Conservation (phyloP, 164 flowering plant genomes). For the Macadamia integrifolia region DNA sequence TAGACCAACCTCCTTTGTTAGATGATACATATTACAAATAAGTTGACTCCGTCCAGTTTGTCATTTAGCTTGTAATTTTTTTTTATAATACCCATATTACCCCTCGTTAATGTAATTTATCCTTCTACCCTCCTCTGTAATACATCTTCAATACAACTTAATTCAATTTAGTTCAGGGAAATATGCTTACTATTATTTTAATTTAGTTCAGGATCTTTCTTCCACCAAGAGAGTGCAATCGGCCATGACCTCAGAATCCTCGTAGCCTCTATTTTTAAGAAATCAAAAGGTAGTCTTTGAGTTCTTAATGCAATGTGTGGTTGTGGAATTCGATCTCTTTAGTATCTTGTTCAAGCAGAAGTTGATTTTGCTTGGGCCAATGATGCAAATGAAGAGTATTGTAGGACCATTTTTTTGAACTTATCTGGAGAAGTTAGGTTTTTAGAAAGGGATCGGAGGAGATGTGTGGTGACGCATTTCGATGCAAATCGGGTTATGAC, state of each 20-base stretch:
- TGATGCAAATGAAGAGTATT: conserved; percentile 57
- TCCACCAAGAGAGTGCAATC: conserved; percentile 77
- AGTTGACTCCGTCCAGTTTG: too few species aligned
- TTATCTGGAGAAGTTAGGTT: conserved; percentile 25
- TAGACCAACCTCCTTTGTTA: too few species aligned
- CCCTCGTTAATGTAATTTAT: too few species aligned
- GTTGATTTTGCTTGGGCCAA: conserved; percentile 88
- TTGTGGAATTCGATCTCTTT: conserved; percentile 77
- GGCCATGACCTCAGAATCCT: conserved; percentile 89
- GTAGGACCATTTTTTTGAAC: conserved; percentile 43
- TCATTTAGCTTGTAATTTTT: too few species aligned
- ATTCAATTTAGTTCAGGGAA: too few species aligned
- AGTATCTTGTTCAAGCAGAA: conserved; percentile 66
- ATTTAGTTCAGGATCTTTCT: conserved; percentile 40
- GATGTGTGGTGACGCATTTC: conserved; percentile 58
- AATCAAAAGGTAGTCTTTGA: conserved; percentile 36
- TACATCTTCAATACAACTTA: too few species aligned
- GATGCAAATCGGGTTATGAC: conserved; percentile 65
- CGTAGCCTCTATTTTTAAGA: conserved; percentile 56
- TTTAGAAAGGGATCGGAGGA: conserved; percentile 25
- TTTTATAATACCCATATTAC: too few species aligned
- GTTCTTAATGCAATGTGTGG: conserved; percentile 91
- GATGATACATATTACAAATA: too few species aligned
- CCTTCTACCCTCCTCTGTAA: too few species aligned
- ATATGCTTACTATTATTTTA: too few species aligned